A percentile compares a stretch with the other conserved stretches of the same genome.
These are phyloP conservation scores for Penicillium parvum DNA, from an alignment of 495 filamentous ascomycete species.

Conservation along the genomic window DNA sequence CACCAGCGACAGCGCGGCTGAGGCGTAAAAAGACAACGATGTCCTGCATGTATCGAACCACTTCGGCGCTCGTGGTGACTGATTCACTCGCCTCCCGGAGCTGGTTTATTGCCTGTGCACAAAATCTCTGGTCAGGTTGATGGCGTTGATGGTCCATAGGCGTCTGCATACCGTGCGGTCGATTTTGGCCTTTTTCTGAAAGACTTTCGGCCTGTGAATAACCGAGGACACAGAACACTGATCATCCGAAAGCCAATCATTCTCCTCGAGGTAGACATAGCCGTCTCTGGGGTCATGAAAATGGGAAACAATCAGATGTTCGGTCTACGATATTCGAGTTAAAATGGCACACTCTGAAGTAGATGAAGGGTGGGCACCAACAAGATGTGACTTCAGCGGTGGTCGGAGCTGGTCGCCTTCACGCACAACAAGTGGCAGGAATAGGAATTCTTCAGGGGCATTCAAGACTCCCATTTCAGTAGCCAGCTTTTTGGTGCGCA, in stretches of 20 bases:
- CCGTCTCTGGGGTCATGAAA: conserved; percentile 72
- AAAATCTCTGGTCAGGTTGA: neutral
- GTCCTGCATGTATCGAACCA: conserved; percentile 78
- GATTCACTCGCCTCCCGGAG: conserved; percentile 33
- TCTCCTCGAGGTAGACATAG: conserved; percentile 64
- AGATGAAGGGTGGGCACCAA: conserved; percentile 15
- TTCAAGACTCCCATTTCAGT: conserved; percentile 65
- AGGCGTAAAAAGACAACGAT: conserved; percentile 78
- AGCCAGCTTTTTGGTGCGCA: conserved; percentile 72
- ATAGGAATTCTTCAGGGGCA: conserved; percentile 75
- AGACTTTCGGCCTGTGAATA: conserved; percentile 30
- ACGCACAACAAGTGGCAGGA: conserved; percentile 64
- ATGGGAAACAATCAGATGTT: conserved; percentile 85
- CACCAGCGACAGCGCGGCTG: conserved; percentile 76
- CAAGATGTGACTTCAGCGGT: conserved; percentile 45
- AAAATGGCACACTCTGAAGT: neutral
- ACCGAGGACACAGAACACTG: conserved; percentile 44
- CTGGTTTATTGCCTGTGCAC: conserved; percentile 37
- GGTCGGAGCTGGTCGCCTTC: conserved; percentile 24
- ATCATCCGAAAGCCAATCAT: conserved; percentile 43
- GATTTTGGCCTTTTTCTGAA: conserved; percentile 14
- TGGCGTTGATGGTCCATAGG: neutral
- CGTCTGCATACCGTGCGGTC: conserved; percentile 19
- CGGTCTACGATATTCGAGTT: conserved; percentile 49
- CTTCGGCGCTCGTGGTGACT: conserved; percentile 56